A percentile compares a stretch with the other conserved stretches of the same genome.
These are phyloP conservation scores for Xylaria sp. DNA, from an alignment of 2,329 filamentous ascomycete species.

Conservation along the genomic window DNA sequence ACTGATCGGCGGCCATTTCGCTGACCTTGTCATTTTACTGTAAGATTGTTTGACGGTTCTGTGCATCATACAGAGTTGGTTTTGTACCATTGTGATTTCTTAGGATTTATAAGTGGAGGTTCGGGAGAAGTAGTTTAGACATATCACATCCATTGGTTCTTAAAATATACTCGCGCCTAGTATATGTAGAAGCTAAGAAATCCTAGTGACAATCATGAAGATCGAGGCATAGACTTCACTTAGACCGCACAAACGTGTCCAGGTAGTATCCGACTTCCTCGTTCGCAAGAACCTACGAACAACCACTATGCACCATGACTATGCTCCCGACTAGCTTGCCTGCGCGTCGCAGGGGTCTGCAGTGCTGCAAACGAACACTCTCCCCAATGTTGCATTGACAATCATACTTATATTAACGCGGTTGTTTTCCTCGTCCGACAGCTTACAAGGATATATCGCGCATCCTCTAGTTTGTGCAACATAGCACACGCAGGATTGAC, in stretches of 20 bases:
- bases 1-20: not conserved
- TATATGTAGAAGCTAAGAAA: slow-evolving; percentile 10
- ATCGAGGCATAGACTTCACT: slow-evolving; percentile 9
- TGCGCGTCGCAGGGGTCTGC: slow-evolving; percentile 23
- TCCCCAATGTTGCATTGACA: slow-evolving; percentile 21
- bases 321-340: slow-evolving; percentile 31
- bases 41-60: not conserved
- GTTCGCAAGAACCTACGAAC: slow-evolving; percentile 6
- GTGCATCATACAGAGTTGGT: slow-evolving; percentile 4
- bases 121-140: not conserved
- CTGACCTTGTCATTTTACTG: slow-evolving; percentile 1
- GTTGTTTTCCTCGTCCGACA: slow-evolving; percentile 17
- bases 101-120: not conserved
- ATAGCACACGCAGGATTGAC: slow-evolving; percentile 6
- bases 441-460: slow-evolving; percentile 16
- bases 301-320: slow-evolving; percentile 18
- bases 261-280: slow-evolving; percentile 16
- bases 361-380: slow-evolving; percentile 11
- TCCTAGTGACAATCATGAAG: not conserved
- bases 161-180: not conserved
- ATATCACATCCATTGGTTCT: not conserved
- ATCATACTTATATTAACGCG: slow-evolving; percentile 18
- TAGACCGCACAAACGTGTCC: slow-evolving; percentile 19
- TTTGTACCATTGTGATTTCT: not conserved
- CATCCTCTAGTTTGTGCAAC: slow-evolving; percentile 23